Conservation (phyloP, 495 filamentous ascomycete species). For the Neurospora discreta region DNA sequence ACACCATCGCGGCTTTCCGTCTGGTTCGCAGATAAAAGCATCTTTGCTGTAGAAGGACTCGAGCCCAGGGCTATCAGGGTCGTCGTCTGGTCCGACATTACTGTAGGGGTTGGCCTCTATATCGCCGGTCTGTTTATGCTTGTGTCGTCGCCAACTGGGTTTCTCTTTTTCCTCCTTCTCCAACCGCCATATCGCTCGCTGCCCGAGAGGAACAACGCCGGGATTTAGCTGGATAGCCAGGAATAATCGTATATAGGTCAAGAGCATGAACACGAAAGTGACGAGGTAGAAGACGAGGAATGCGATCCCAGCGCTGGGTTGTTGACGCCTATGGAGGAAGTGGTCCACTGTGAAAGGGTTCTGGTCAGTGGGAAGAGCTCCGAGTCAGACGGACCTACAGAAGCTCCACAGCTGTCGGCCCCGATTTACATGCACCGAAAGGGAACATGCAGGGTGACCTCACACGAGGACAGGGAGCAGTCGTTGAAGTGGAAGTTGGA, state of each 20-base stretch:
- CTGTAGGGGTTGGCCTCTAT: not conserved
- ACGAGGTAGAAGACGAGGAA: slow-evolving; percentile 62
- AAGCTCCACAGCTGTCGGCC: not conserved
- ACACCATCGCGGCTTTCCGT: slow-evolving; percentile 76
- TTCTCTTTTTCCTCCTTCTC: slow-evolving; percentile 10
- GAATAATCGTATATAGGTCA: slow-evolving; percentile 57
- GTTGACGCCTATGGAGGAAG: slow-evolving; percentile 42
- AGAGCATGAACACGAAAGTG: slow-evolving; percentile 52
- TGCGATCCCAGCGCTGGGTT: slow-evolving; percentile 47
- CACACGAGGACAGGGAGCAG: not conserved
- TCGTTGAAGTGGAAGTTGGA: not conserved
- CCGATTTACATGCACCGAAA: not conserved
- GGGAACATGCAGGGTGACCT: slow-evolving; percentile 2
- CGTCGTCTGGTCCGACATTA: slow-evolving; percentile 18
- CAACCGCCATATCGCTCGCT: slow-evolving; percentile 17
- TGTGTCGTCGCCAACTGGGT: slow-evolving; percentile 11
- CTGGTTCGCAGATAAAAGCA: slow-evolving; percentile 67
- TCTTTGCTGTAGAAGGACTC: slow-evolving; percentile 64
- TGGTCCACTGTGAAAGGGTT: slow-evolving; percentile 43
- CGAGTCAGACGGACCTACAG: not conserved
- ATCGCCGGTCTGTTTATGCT: slow-evolving; percentile 1
- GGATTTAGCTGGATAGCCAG: slow-evolving; percentile 54
- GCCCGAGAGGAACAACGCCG: slow-evolving; percentile 55
- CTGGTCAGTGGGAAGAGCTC: not conserved
- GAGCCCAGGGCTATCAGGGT: slow-evolving; percentile 36